A percentile compares a stretch with the other conserved stretches of the same genome.
phyloP scores from a whole-genome alignment of 257 asterid species.

The Scutellaria galericulata region DNA sequence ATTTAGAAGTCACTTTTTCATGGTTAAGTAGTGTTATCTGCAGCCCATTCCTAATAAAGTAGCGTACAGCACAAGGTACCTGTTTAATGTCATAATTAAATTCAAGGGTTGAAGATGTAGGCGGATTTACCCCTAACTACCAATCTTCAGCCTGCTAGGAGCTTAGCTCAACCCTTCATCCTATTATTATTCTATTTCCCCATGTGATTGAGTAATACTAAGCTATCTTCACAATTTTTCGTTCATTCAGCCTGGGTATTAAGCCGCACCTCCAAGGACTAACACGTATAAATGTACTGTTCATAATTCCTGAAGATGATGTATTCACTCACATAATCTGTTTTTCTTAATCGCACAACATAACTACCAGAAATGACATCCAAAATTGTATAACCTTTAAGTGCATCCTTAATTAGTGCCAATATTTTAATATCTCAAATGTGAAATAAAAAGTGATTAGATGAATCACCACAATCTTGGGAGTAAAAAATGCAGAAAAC shows the following conservation, averaged over 20 bases:
- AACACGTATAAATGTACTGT: background rate
- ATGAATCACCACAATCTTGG: background rate
- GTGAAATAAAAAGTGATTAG: background rate
- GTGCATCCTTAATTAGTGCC: background rate
- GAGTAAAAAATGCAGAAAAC: background rate
- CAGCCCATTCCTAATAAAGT: too few relatives aligned
- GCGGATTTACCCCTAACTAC: constrained; percentile 4
- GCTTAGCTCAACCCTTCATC: background rate
- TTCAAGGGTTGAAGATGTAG: background rate
- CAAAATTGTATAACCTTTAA: background rate
- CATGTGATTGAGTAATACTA: background rate
- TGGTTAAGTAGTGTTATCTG: too few relatives aligned
- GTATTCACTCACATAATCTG: too few relatives aligned
- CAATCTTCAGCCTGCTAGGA: background rate
- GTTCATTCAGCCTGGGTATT: background rate
- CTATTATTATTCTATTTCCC: constrained; percentile 4
- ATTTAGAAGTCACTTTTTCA: too few relatives aligned
- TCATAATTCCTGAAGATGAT: background rate
- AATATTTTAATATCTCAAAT: constrained; percentile 3
- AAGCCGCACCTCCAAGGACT: background rate
- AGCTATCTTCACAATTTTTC: constrained; percentile 9
- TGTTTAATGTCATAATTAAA: background rate
- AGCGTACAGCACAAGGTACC: background rate
- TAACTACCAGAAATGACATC: background rate
- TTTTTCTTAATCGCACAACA: background rate